Evolutionary conservation across 345 rosid genomes (phyloP).

Genomic region (Melaleuca alternifolia): DNA sequence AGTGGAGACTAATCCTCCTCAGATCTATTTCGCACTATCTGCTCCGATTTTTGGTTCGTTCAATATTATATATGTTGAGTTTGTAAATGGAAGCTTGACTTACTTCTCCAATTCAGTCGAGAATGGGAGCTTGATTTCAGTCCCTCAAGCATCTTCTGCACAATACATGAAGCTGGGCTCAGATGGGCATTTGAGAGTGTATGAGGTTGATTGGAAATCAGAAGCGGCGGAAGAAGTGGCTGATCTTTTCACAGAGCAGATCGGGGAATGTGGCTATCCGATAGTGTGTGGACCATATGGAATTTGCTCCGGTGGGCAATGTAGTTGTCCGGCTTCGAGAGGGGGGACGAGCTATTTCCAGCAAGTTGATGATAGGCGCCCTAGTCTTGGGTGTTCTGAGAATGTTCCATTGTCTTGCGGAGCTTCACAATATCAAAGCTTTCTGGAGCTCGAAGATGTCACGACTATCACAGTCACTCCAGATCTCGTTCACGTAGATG

Average conservation of each 20-base stretch:
- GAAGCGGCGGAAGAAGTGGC: background rate
- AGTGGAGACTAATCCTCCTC: constrained; percentile 1
- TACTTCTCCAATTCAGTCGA: background rate
- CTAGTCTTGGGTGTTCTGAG: background rate
- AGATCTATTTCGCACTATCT: background rate
- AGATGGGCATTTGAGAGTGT: constrained; percentile 13
- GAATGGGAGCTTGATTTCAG: background rate
- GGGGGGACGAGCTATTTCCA: background rate
- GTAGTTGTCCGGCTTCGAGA: background rate
- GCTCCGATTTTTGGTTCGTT: too few species aligned
- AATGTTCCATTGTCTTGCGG: background rate
- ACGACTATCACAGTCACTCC: background rate
- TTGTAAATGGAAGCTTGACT: background rate
- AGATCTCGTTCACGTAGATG: background rate
- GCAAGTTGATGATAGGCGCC: background rate
- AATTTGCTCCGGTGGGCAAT: background rate
- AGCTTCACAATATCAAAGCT: background rate
- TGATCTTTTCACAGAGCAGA: background rate
- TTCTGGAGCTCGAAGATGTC: background rate
- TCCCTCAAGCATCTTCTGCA: background rate
- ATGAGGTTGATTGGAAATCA: background rate
- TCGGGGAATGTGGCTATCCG: background rate
- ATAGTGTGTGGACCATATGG: background rate
- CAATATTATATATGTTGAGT: background rate
- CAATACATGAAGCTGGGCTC: constrained; percentile 1